These are phyloP conservation scores for Coprinopsis cinerea DNA, from an alignment of 768 basidiomycete species.

Conservation along the genomic window DNA sequence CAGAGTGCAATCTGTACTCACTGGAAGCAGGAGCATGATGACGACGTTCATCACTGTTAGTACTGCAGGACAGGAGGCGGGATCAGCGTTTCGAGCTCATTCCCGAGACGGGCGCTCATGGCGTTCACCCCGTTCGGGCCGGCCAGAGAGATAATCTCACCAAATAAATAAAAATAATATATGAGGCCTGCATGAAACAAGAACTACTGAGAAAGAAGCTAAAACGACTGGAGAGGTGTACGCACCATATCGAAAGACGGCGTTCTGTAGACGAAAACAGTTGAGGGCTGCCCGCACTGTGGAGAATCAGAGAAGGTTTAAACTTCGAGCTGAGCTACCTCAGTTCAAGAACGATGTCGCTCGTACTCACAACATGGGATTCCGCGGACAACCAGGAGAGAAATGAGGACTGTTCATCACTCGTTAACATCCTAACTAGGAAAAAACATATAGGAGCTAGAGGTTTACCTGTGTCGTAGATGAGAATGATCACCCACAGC, in stretches of 20 bases:
- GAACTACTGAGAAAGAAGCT: not conserved
- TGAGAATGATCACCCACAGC: not conserved
- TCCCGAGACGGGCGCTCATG: not conserved
- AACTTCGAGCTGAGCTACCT: not conserved
- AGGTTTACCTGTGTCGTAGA: not conserved
- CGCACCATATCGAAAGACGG: conserved; percentile 10
- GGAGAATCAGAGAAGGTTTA: conserved; percentile 6
- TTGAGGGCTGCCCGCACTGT: too few species aligned
- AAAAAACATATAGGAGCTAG: not conserved
- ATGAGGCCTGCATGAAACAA: conserved; percentile 6
- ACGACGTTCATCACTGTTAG: conserved; percentile 7
- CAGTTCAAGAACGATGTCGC: not conserved
- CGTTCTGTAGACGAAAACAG: too few species aligned
- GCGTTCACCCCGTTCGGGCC: not conserved
- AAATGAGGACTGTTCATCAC: not conserved
- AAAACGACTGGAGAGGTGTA: not conserved
- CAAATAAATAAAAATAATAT: conserved; percentile 12
- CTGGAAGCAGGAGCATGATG: conserved; percentile 7
- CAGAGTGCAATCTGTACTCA: not conserved
- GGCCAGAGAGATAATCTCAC: not conserved
- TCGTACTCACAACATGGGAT: not conserved
- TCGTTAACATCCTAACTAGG: not conserved
- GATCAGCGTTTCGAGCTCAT: too few species aligned
- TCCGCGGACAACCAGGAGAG: not conserved
- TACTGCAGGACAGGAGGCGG: too few species aligned